Evolutionary conservation across 2,329 filamentous ascomycete species (phyloP).

Genomic region (Phoma herbarum): DNA sequence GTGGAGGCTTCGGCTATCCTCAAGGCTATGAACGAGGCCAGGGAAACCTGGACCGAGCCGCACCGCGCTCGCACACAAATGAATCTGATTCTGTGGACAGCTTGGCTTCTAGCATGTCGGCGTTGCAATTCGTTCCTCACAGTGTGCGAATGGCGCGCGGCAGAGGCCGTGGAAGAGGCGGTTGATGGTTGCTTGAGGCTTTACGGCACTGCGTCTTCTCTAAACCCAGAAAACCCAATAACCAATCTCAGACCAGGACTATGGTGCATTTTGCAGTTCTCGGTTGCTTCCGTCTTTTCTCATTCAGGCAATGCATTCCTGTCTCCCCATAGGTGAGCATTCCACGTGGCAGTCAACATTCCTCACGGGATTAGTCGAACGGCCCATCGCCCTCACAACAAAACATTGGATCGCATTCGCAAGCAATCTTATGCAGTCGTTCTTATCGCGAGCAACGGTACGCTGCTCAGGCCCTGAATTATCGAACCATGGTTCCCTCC

Average conservation of each 20-base stretch:
- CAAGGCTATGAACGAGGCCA: slow-evolving; percentile 28
- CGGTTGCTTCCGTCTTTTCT: background rate
- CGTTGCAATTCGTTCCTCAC: slow-evolving; percentile 73
- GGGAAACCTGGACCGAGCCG: background rate
- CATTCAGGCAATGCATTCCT: slow-evolving; percentile 11
- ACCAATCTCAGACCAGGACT: background rate
- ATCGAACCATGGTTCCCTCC: background rate
- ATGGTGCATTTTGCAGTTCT: background rate
- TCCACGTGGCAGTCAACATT: slow-evolving; percentile 17
- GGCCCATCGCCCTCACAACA: background rate
- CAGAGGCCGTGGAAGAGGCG: slow-evolving; percentile 31
- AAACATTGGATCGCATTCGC: background rate
- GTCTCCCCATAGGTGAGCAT: background rate
- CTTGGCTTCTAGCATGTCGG: slow-evolving; percentile 73
- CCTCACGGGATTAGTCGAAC: background rate
- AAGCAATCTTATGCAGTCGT: background rate
- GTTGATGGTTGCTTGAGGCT: background rate
- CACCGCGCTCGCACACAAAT: background rate
- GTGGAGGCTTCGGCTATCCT: slow-evolving; percentile 43
- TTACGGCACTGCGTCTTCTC: background rate
- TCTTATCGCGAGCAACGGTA: slow-evolving; percentile 11
- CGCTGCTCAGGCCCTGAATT: background rate
- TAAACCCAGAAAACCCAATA: background rate
- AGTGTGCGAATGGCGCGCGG: slow-evolving; percentile 38
- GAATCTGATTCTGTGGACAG: slow-evolving; percentile 67